These are phyloP conservation scores for Fusarium mundagurra DNA, from an alignment of 2,329 filamentous ascomycete species.

Conservation along the genomic window DNA sequence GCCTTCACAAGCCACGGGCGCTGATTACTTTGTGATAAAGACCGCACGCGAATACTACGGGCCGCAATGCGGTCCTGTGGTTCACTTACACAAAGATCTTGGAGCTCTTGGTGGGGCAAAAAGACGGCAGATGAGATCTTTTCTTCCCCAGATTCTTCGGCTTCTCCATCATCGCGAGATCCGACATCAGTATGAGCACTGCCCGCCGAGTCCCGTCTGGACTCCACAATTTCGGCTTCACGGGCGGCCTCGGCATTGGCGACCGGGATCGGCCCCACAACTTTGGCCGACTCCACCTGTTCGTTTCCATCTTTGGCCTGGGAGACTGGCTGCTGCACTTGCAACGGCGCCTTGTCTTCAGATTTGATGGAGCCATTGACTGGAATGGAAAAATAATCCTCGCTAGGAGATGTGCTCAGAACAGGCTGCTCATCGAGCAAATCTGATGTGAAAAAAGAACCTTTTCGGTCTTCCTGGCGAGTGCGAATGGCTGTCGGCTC, in stretches of 20 bases:
- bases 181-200: constrained; percentile 50
- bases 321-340: constrained; percentile 25
- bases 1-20: constrained; percentile 69
- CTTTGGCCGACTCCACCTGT: constrained; percentile 32
- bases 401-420: constrained; percentile 35
- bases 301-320: constrained; percentile 33
- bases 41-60: constrained; percentile 61
- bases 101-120: constrained; percentile 75
- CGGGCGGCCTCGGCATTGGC: constrained; percentile 32
- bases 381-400: constrained; percentile 41
- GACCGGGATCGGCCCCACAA: constrained; percentile 41
- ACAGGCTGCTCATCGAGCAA: constrained; percentile 28
- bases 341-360: constrained; percentile 20
- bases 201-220: constrained; percentile 51
- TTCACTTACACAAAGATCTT: constrained; percentile 45
- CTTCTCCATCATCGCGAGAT: constrained; percentile 46
- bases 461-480: constrained; percentile 24
- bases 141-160: constrained; percentile 76
- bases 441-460: constrained; percentile 6
- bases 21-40: constrained; percentile 50
- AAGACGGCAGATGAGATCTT: constrained; percentile 90
- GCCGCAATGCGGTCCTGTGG: constrained; percentile 50
- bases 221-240: constrained; percentile 44
- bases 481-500: constrained; percentile 14
- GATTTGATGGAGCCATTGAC: constrained; percentile 7